Percentiles rank a stretch among this genome's conserved stretches.
These are phyloP conservation scores for Epichloe elymi DNA, from an alignment of 2,329 filamentous ascomycete genomes.

Conservation along the genomic window DNA sequence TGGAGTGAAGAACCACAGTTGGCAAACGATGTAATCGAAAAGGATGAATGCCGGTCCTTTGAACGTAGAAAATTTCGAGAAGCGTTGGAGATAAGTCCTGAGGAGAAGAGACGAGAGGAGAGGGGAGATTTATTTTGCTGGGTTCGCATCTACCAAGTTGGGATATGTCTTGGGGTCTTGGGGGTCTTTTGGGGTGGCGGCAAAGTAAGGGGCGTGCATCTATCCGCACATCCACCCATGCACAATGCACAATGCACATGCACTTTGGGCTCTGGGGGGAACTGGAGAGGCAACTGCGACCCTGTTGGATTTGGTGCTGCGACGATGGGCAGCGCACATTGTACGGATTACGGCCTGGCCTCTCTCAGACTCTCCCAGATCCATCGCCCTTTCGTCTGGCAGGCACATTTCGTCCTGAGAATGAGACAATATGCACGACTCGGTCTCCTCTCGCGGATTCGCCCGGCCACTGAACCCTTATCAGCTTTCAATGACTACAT, in stretches of 20 bases:
- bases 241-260: neutral
- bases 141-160: neutral
- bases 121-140: constrained; percentile 3
- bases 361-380: too few species aligned
- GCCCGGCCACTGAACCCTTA: too few species aligned
- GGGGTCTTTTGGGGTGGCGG: neutral
- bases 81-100: neutral
- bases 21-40: neutral
- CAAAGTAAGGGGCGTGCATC: neutral
- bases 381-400: neutral
- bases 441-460: too few species aligned
- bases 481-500: too few species aligned
- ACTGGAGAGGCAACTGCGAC: neutral
- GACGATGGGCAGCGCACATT: too few species aligned
- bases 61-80: neutral
- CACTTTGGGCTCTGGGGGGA: neutral
- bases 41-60: neutral
- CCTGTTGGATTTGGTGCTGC: neutral
- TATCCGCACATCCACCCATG: neutral
- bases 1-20: neutral
- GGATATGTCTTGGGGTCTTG: neutral
- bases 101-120: neutral
- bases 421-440: too few species aligned
- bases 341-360: neutral
- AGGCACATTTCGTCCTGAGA: too few species aligned